Evolutionary conservation across 495 filamentous ascomycete genomes (phyloP), one percentile per base, ranked within the genome.

Genomic region (Gamarada debralockiae): DNA sequence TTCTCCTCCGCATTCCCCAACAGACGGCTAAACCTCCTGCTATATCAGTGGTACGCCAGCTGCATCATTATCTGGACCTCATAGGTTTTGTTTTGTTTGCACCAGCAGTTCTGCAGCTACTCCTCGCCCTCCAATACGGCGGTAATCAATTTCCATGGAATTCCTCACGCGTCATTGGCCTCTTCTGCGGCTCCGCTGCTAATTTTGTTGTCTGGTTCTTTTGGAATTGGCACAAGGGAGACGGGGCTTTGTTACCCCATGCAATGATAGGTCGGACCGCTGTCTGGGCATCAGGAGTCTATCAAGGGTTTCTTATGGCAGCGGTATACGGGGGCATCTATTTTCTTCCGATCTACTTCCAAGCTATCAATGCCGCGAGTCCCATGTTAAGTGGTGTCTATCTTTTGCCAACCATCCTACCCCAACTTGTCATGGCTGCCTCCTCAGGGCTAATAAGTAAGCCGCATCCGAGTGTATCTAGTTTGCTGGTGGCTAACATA

Each of bases 271-370:
- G 71, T 42, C 79, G 89, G 57, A 81, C 86, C 12, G 84, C 71
- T 41, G 78, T 95, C 13, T 75, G 74, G 60, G 55, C 46, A 65
- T 75, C 0, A 87, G 88, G 69, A 80, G n/a, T n/a, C 91, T 49
- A 67, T 85, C 14, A 63, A 80, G 3, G 62, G 84, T 20, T 88
- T 82, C 66, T 84, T 73, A 67, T 95, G 22, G n/a, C n/a, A n/a
- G n/a, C n/a, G n/a, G n/a, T n/a, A n/a, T n/a, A n/a, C n/a, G n/a
- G n/a, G n/a, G n/a, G n/a, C n/a, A n/a, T n/a, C n/a, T n/a, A n/a
- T n/a, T n/a, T n/a, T n/a, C n/a, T n/a, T n/a, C 87, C 90, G 0
- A 85, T 93, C 57, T 96, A 85, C 85, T 93, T 96, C 74, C 90
- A 95, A 59, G 79, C 87, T 8, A 82, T 95, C 64, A 84, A 90